Base-by-base conservation (phyloP, 1,284 basidiomycete genomes). In the Trametes polyzona region DNA sequence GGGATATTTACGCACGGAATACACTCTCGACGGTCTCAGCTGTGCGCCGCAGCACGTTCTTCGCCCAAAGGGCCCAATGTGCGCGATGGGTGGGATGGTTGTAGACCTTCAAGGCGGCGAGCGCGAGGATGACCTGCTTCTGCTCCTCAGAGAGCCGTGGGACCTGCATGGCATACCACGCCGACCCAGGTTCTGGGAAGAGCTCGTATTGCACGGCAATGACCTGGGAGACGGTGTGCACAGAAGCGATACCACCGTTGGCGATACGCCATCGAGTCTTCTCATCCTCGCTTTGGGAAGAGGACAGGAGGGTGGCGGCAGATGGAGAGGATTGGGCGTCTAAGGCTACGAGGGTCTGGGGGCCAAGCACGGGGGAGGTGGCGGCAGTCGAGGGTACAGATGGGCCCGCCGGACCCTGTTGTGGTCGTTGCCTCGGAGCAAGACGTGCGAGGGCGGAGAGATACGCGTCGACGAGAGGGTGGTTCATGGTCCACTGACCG, bases 41-140 rank as follows among this genome's bases (percentile, higher is more conserved):
- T 23, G 67, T 70, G 19, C 61, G 60, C 10, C 35, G 35, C 23
- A 61, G 57, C 39, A 56, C 47, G 24, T 61, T 59, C 39, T 57
- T 57, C 30, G 61, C 65, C 68, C 68, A 70, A 41, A 70, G 52
- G 3, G 64, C 56, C 32, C 65, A 66, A 42, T 70, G 68, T 19
- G 64, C 64, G 16, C 58, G 59, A 41, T 68, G 65, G 5, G 47
- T 61, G 30, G 61, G 58, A 27, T 63, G 58, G 55, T 62, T 55
- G 47, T 64, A 57, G 19, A 68, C 62, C 50, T 62, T 61, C 55
- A 68, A 60, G 3, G 68, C 68, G 5, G 67, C 67, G 39, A 70
- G 67, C 0, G 56, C 59, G 46, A 67, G 67, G 55, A 70, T 47
- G 42, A 55, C 59, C 26, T 64, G 59, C 55, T 55, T 56, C 57